Conservation (phyloP, 768 basidiomycete species). For the Obba rivulosa region DNA sequence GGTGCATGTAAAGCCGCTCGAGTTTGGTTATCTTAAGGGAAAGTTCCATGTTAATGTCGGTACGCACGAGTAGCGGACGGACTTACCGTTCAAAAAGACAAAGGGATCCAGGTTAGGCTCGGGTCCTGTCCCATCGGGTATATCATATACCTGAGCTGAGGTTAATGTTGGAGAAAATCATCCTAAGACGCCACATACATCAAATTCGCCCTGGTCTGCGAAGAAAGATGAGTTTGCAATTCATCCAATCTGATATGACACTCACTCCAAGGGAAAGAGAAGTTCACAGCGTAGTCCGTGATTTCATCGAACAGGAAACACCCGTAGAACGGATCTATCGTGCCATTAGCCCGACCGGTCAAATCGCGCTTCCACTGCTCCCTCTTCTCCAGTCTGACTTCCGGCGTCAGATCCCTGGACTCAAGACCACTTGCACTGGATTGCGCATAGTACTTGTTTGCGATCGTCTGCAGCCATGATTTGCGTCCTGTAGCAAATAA, state of each 20-base stretch:
- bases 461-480: neutral
- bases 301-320: slow-evolving; percentile 60
- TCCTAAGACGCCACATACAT: slow-evolving; percentile 1
- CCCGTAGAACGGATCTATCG: slow-evolving; percentile 30
- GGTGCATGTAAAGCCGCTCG: too few relatives aligned
- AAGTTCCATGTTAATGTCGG: slow-evolving; percentile 23
- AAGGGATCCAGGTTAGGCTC: slow-evolving; percentile 44
- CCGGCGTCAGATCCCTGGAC: neutral
- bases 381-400: slow-evolving; percentile 12
- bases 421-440: neutral
- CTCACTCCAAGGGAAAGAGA: slow-evolving; percentile 52
- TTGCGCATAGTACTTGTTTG: neutral
- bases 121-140: slow-evolving; percentile 30
- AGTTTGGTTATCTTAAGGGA: too few relatives aligned
- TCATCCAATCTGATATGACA: neutral
- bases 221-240: neutral
- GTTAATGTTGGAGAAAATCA: too few relatives aligned
- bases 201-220: neutral
- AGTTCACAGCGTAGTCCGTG: slow-evolving; percentile 67
- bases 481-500: neutral
- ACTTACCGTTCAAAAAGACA: slow-evolving; percentile 49
- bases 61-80: too few relatives aligned
- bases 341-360: slow-evolving; percentile 44
- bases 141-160: slow-evolving; percentile 16
- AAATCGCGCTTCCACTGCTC: slow-evolving; percentile 46